Evolutionary conservation across 2,329 filamentous ascomycete species (phyloP).

Genomic region (Neophaeococcomyces mojaviensis): DNA sequence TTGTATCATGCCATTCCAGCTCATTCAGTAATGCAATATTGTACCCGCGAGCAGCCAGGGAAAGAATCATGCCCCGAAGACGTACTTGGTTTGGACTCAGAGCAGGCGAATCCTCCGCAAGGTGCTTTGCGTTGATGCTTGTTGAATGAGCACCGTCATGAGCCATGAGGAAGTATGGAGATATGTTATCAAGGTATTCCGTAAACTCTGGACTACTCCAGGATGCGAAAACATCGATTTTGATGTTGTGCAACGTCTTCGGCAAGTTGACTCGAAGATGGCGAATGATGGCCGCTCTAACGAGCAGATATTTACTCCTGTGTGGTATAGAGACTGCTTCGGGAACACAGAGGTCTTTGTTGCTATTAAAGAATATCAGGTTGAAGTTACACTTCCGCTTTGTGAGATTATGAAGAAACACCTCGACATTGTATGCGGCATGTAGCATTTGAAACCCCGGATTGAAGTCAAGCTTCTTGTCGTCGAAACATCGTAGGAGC

Average conservation of each 20-base stretch:
- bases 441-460: slow-evolving; percentile 64
- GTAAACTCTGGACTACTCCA: slow-evolving; percentile 45
- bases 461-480: slow-evolving; percentile 55
- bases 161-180: slow-evolving; percentile 61
- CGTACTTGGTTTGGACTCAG: slow-evolving; percentile 22
- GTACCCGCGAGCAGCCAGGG: slow-evolving; percentile 48
- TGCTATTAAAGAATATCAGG: slow-evolving; percentile 58
- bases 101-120: slow-evolving; percentile 12
- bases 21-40: slow-evolving; percentile 59
- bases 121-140: slow-evolving; percentile 14
- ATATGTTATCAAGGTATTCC: slow-evolving; percentile 46
- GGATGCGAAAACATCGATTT: slow-evolving; percentile 42
- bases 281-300: slow-evolving; percentile 55
- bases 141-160: slow-evolving; percentile 48
- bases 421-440: slow-evolving; percentile 61
- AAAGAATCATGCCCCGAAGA: slow-evolving; percentile 46
- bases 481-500: slow-evolving; percentile 56
- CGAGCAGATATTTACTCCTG: slow-evolving; percentile 51
- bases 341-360: slow-evolving; percentile 49
- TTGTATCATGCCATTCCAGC: slow-evolving; percentile 57
- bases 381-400: slow-evolving; percentile 64
- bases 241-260: slow-evolving; percentile 32
- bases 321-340: slow-evolving; percentile 27
- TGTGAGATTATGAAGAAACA: slow-evolving; percentile 53
- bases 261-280: slow-evolving; percentile 50